A percentile compares a stretch with the other conserved stretches of the same genome.
These are phyloP conservation scores for Oryza longistaminata DNA, from an alignment of 176 grass and related monocot genomes.

Conservation along the genomic window DNA sequence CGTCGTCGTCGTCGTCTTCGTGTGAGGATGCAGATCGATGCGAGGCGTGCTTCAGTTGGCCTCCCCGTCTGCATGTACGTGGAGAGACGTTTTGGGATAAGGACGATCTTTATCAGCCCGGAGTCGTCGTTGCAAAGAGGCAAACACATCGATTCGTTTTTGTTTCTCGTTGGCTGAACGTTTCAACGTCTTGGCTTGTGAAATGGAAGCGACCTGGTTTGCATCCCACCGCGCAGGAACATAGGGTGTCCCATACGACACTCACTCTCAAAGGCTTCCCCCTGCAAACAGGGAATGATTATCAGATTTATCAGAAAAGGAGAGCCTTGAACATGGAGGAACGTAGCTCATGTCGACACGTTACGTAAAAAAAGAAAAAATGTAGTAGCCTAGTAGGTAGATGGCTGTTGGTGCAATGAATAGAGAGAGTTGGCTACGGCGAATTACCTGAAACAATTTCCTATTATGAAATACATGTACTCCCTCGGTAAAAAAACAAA, in stretches of 20 bases:
- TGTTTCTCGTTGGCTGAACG: not conserved
- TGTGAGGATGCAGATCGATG: not conserved
- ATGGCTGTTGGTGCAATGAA: no score
- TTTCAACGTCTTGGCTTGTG: not conserved
- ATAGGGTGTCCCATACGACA: not conserved
- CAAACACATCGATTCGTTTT: no score
- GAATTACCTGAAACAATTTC: not conserved
- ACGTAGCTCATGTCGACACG: no score
- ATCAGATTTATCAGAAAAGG: no score
- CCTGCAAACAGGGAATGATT: not conserved
- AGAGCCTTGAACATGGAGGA: no score
- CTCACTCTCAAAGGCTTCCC: not conserved
- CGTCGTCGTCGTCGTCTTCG: not conserved
- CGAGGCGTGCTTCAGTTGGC: slow-evolving; percentile 6
- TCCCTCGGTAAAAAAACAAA: no score
- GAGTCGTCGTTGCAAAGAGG: not conserved
- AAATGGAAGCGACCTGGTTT: not conserved
- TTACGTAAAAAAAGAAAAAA: no score
- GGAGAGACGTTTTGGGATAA: not conserved
- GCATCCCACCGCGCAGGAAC: not conserved
- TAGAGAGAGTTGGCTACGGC: not conserved
- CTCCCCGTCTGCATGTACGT: not conserved
- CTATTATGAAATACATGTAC: no score
- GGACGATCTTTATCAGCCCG: not conserved
- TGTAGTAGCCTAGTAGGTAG: no score